phyloP scores from a whole-genome alignment of 495 filamentous ascomycete genomes.

The Diplogelasinospora grovesii region DNA sequence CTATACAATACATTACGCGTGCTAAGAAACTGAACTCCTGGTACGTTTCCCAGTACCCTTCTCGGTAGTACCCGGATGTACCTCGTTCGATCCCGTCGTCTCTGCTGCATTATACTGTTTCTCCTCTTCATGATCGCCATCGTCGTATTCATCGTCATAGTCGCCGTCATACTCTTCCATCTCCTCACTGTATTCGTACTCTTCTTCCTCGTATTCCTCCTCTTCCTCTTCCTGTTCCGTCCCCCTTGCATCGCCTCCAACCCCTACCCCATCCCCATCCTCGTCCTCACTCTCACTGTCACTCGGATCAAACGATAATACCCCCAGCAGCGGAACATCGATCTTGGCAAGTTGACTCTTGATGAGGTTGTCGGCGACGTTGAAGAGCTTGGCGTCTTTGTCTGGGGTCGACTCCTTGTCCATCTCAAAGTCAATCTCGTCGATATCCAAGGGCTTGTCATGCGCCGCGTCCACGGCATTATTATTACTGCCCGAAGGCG shows the following conservation, averaged over 20 bases:
- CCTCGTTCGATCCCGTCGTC: constrained; percentile 14
- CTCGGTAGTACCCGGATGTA: constrained; percentile 15
- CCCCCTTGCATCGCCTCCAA: constrained; percentile 12
- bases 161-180: constrained; percentile 17
- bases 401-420: constrained; percentile 20
- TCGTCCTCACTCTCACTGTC: constrained; percentile 25
- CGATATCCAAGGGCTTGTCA: constrained; percentile 10
- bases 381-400: constrained; percentile 24
- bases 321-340: constrained; percentile 28
- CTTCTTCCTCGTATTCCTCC: constrained; percentile 8
- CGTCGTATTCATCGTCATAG: constrained; percentile 7
- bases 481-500: constrained; percentile 3
- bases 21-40: constrained; percentile 14
- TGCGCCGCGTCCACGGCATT: neutral
- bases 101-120: constrained; percentile 1
- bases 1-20: too few relatives aligned
- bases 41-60: constrained; percentile 16
- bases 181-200: constrained; percentile 8
- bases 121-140: constrained; percentile 1
- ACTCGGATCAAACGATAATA: constrained; percentile 27
- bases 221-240: constrained; percentile 24
- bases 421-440: constrained; percentile 25
- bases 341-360: constrained; percentile 27
- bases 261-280: constrained; percentile 13
- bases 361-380: constrained; percentile 28